Evolutionary conservation across 2,329 filamentous ascomycete species (phyloP).

Genomic region (Trichoderma gracile): DNA sequence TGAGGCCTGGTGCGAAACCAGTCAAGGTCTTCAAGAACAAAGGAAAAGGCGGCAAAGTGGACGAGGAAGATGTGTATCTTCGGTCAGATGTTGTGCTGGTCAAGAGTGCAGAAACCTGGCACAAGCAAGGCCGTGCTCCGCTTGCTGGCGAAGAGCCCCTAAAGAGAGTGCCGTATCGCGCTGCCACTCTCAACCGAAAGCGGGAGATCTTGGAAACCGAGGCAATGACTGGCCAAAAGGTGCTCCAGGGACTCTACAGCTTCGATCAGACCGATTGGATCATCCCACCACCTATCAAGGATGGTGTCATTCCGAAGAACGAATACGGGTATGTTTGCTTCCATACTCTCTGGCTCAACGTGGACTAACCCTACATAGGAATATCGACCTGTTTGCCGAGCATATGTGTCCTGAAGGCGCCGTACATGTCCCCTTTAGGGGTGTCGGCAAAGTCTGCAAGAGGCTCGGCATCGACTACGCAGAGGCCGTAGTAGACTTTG

Average conservation of each 20-base stretch:
- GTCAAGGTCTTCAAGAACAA: constrained; percentile 74
- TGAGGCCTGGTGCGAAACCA: constrained; percentile 66
- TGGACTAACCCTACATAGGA: constrained; percentile 46
- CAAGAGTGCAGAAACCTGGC: constrained; percentile 94
- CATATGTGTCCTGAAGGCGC: constrained; percentile 89
- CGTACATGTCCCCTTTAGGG: constrained; percentile 77
- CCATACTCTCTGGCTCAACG: too few species aligned
- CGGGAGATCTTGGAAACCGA: constrained; percentile 87
- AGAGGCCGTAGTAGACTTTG: constrained; percentile 93
- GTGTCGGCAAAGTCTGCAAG: constrained; percentile 77
- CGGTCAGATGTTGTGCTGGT: constrained; percentile 80
- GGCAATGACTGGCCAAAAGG: constrained; percentile 76
- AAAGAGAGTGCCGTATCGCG: constrained; percentile 86
- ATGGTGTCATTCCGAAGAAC: constrained; percentile 91
- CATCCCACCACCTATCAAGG: constrained; percentile 79
- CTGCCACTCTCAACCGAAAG: constrained; percentile 82
- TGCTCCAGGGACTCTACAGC: constrained; percentile 82
- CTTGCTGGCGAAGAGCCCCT: constrained; percentile 69
- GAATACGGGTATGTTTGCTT: constrained; percentile 63
- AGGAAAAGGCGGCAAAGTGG: constrained; percentile 70
- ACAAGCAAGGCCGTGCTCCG: constrained; percentile 87
- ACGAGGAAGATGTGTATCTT: constrained; percentile 77
- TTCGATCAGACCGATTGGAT: constrained; percentile 92
- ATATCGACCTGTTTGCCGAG: constrained; percentile 92
- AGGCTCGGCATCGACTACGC: constrained; percentile 84